A percentile compares a stretch with the other conserved stretches of the same genome.
phyloP scores from a whole-genome alignment of 2,329 filamentous ascomycete species.

The Diplodia seriata region DNA sequence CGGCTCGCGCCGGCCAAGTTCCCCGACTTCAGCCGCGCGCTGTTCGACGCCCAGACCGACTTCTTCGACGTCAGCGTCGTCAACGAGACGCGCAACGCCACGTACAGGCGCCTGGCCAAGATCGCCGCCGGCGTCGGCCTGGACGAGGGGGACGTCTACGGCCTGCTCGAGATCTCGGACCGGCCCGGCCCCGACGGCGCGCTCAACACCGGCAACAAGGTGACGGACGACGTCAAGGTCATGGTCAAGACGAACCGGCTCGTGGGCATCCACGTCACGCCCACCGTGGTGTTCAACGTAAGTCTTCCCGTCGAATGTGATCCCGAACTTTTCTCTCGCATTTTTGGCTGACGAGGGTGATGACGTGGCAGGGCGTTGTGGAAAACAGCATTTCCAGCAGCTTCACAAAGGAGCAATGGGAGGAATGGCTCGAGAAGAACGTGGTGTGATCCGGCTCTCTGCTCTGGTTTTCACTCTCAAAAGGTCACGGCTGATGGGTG shows the following conservation, averaged over 20 bases:
- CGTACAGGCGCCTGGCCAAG: constrained; percentile 78
- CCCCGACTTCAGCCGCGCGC: constrained; percentile 75
- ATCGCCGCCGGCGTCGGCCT: constrained; percentile 75
- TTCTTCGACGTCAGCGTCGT: constrained; percentile 89
- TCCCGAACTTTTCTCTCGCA: background rate
- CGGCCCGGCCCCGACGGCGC: constrained; percentile 70
- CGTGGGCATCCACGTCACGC: constrained; percentile 86
- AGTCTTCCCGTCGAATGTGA: constrained; percentile 26
- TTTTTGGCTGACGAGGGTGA: background rate
- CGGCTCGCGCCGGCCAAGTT: constrained; percentile 73
- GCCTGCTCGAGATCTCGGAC: constrained; percentile 71
- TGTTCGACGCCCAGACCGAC: constrained; percentile 73
- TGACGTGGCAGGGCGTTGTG: constrained; percentile 64
- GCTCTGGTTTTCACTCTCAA: background rate
- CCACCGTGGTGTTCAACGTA: constrained; percentile 85
- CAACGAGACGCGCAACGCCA: constrained; percentile 82
- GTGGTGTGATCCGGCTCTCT: constrained; percentile 50
- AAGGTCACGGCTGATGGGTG: background rate
- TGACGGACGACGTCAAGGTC: constrained; percentile 85
- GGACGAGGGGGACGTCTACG: constrained; percentile 72
- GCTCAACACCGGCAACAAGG: constrained; percentile 79
- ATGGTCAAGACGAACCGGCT: constrained; percentile 75
- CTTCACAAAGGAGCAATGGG: constrained; percentile 83
- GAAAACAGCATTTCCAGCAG: constrained; percentile 78
- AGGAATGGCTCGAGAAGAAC: constrained; percentile 78